Conservation (phyloP, 1,139 yeast species). For the Taphrina deformans region DNA sequence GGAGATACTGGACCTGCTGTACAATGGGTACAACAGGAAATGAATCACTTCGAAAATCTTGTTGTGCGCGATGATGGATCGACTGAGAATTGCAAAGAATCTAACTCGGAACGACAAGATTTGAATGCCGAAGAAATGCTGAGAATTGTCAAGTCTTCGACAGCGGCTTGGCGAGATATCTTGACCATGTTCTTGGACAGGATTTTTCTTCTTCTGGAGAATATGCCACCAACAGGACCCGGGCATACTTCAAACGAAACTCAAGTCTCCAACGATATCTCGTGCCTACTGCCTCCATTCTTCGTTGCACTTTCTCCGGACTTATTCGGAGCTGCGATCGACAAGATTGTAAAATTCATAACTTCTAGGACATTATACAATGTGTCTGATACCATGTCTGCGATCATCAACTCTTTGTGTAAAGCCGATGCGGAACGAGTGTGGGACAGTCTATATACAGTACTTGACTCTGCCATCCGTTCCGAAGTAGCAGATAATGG, state of each 20-base stretch:
- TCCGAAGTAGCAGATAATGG: slow-evolving; percentile 78
- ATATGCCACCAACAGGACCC: slow-evolving; percentile 64
- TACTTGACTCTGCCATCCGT: slow-evolving; percentile 49
- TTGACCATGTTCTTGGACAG: slow-evolving; percentile 60
- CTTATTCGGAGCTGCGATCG: slow-evolving; percentile 56
- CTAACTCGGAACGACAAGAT: slow-evolving; percentile 37
- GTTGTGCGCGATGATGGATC: slow-evolving; percentile 30
- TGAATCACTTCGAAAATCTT: slow-evolving; percentile 44
- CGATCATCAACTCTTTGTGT: slow-evolving; percentile 65
- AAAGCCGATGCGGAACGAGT: slow-evolving; percentile 70
- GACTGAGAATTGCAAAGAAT: not conserved
- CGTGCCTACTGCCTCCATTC: slow-evolving; percentile 64
- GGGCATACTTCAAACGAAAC: slow-evolving; percentile 34
- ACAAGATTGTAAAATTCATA: slow-evolving; percentile 55
- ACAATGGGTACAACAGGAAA: slow-evolving; percentile 62
- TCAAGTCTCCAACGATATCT: slow-evolving; percentile 49
- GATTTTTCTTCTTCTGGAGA: slow-evolving; percentile 67
- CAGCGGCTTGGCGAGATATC: slow-evolving; percentile 67
- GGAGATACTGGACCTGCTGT: slow-evolving; percentile 62
- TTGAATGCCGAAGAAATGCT: slow-evolving; percentile 47
- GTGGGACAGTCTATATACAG: slow-evolving; percentile 47
- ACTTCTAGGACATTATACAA: slow-evolving; percentile 23
- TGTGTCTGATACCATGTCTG: slow-evolving; percentile 51
- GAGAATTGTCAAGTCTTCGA: slow-evolving; percentile 68
- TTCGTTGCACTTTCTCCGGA: slow-evolving; percentile 71